These are phyloP conservation scores for Emergomyces orientalis DNA, from an alignment of 2,329 filamentous ascomycete species.

Conservation along the genomic window DNA sequence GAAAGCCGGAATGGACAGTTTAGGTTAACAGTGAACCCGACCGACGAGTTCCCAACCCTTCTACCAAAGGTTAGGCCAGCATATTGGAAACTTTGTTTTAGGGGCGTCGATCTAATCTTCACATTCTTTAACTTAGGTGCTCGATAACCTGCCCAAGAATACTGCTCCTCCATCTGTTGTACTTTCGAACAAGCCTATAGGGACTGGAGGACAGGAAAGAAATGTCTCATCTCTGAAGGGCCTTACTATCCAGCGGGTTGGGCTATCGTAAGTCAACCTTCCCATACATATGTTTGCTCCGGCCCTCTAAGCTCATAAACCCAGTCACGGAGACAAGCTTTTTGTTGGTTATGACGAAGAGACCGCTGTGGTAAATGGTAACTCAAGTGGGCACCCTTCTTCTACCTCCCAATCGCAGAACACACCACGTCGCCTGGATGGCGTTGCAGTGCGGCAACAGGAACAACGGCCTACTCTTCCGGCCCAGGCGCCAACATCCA, in stretches of 20 bases:
- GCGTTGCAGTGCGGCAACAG: slow-evolving; percentile 25
- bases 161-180: slow-evolving; percentile 47
- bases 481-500: slow-evolving; percentile 46
- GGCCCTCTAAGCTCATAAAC: not conserved
- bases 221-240: slow-evolving; percentile 44
- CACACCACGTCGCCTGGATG: slow-evolving; percentile 30
- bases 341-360: slow-evolving; percentile 71
- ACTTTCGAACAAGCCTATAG: slow-evolving; percentile 53
- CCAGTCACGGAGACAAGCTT: slow-evolving; percentile 80
- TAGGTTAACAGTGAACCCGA: slow-evolving; percentile 67
- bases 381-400: slow-evolving; percentile 22
- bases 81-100: not conserved
- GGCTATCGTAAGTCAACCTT: slow-evolving; percentile 43
- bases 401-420: slow-evolving; percentile 18
- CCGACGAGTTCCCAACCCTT: slow-evolving; percentile 58
- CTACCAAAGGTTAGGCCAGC: slow-evolving; percentile 35
- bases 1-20: slow-evolving; percentile 89
- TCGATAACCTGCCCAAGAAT: slow-evolving; percentile 51
- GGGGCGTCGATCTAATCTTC: not conserved
- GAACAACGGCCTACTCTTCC: slow-evolving; percentile 59
- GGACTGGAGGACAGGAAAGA: slow-evolving; percentile 46
- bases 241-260: slow-evolving; percentile 49
- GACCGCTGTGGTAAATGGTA: slow-evolving; percentile 42
- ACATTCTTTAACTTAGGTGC: slow-evolving; percentile 35
- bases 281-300: not conserved